Conservation (phyloP, 2,329 filamentous ascomycete species). For the Helotiales sp. region DNA sequence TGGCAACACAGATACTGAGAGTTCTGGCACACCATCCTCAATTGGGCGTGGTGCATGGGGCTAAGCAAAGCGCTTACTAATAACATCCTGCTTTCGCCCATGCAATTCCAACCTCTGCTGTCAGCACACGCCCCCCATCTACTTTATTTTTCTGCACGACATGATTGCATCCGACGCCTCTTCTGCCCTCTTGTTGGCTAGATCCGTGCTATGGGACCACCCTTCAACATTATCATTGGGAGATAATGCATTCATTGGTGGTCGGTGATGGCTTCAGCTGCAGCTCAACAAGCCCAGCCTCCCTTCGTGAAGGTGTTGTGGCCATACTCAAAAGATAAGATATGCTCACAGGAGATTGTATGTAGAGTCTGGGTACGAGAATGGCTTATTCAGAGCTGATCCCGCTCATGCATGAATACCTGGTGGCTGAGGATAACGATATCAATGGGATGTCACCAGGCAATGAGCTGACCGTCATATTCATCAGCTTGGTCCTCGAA, state of each 20-base stretch:
- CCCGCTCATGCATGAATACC: neutral
- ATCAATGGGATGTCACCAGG: neutral
- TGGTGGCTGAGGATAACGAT: neutral
- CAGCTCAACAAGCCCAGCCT: neutral
- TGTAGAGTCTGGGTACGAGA: neutral
- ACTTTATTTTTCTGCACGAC: neutral
- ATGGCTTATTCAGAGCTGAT: neutral
- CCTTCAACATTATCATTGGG: neutral
- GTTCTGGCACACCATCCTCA: neutral
- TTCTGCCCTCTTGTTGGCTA: neutral
- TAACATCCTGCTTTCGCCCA: neutral
- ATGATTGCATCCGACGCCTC: neutral
- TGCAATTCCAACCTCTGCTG: neutral
- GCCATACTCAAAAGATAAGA: neutral
- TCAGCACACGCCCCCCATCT: neutral
- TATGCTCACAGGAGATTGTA: neutral
- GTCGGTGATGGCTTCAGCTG: neutral
- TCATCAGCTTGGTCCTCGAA: neutral
- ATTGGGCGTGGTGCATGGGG: too few species aligned
- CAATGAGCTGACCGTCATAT: conserved; percentile 1
- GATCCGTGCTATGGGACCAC: neutral
- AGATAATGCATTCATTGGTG: neutral
- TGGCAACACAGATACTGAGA: neutral
- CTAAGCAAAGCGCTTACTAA: neutral
- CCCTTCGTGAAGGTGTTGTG: neutral